Conservation (phyloP, 2,329 filamentous ascomycete genomes). For the Diaporthe longicolla region DNA sequence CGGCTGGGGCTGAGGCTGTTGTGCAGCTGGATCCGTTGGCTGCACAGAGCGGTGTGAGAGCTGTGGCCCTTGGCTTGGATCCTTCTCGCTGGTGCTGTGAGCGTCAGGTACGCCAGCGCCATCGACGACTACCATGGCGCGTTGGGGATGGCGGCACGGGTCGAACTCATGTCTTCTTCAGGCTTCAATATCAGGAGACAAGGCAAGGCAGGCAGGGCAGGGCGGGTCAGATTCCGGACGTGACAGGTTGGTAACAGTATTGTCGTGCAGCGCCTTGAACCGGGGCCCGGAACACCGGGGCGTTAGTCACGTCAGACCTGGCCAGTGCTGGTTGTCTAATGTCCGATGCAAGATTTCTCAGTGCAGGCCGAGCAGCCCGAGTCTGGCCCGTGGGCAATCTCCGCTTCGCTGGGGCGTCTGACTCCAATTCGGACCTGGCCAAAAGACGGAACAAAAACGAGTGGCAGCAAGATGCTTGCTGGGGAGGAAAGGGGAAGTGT, state of each 20-base stretch:
- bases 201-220: too few relatives aligned
- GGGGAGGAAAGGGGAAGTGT: background rate
- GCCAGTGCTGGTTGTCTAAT: conserved; percentile 21
- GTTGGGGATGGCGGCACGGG: background rate
- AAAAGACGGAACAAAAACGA: conserved; percentile 14
- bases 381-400: conserved; percentile 26
- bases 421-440: background rate
- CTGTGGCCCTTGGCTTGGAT: conserved; percentile 1
- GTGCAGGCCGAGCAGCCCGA: conserved; percentile 4
- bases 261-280: background rate
- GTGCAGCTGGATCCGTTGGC: background rate
- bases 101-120: conserved; percentile 13
- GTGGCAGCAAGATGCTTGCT: conserved; percentile 1
- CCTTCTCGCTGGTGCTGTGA: conserved; percentile 36
- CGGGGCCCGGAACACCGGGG: conserved; percentile 3
- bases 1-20: too few relatives aligned
- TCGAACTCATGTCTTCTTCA: conserved; percentile 32
- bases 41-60: conserved; percentile 25
- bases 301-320: conserved; percentile 19
- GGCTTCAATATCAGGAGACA: background rate
- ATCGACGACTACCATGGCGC: conserved; percentile 40
- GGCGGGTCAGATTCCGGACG: background rate
- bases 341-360: conserved; percentile 5
- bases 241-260: background rate
- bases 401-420: background rate